Conservation (phyloP, 78 protist species). For the Tieghemostelium lacteum region DNA sequence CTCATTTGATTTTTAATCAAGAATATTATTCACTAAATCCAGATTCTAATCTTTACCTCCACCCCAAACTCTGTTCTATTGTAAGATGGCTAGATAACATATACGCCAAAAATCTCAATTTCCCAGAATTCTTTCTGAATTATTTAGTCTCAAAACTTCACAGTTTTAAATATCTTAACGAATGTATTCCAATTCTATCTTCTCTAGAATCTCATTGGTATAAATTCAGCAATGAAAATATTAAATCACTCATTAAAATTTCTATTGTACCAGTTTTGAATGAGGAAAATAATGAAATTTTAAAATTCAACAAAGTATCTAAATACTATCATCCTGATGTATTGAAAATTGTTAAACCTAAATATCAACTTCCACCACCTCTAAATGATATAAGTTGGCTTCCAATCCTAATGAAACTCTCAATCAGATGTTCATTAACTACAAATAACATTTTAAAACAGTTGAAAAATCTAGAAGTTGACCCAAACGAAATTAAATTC, state of each 20-base stretch:
- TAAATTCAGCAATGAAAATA: neutral
- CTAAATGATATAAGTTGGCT: neutral
- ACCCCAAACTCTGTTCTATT: neutral
- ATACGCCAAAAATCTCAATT: neutral
- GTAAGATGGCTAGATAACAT: neutral
- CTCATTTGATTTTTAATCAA: neutral
- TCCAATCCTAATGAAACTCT: neutral
- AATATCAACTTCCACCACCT: neutral
- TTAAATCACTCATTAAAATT: neutral
- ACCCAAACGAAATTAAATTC: neutral
- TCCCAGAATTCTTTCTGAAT: slow-evolving; percentile 8
- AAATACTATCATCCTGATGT: neutral
- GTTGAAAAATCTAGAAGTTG: neutral
- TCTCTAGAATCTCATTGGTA: neutral
- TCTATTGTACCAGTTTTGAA: neutral
- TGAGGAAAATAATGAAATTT: neutral
- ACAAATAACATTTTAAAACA: neutral
- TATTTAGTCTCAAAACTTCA: neutral
- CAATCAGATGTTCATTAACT: neutral
- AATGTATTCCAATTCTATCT: neutral
- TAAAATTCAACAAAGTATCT: neutral
- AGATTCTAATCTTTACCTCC: neutral
- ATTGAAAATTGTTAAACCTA: neutral
- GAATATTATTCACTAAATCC: neutral
- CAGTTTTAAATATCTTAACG: neutral